Evolutionary conservation across 2,329 filamentous ascomycete genomes (phyloP).

Genomic region (Stachybotrys chartarum): DNA sequence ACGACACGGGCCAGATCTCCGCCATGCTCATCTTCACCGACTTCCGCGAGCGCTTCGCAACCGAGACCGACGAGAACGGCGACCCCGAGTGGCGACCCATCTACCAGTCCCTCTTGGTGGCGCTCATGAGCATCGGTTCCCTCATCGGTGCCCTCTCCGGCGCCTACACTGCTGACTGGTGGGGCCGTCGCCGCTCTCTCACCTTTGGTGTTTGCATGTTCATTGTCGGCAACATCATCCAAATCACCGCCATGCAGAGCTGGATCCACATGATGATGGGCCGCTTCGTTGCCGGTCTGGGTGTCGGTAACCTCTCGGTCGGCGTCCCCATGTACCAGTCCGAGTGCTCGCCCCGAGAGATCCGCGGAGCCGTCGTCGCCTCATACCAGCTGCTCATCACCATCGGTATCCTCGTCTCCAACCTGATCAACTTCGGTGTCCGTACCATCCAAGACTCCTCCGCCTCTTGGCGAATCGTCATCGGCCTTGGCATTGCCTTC

Average conservation of each 20-base stretch:
- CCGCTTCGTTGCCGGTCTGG: slow-evolving; percentile 59
- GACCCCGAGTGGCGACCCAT: slow-evolving; percentile 31
- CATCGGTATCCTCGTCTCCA: slow-evolving; percentile 55
- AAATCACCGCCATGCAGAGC: slow-evolving; percentile 48
- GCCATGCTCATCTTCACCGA: slow-evolving; percentile 42
- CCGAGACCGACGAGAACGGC: slow-evolving; percentile 29
- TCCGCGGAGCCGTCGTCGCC: slow-evolving; percentile 57
- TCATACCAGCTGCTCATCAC: slow-evolving; percentile 73
- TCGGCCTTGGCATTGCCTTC: slow-evolving; percentile 47
- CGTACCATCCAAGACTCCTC: slow-evolving; percentile 31
- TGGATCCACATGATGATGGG: slow-evolving; percentile 64
- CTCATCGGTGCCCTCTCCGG: slow-evolving; percentile 46
- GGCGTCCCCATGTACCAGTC: slow-evolving; percentile 62
- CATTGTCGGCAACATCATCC: slow-evolving; percentile 57
- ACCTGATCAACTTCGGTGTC: slow-evolving; percentile 47
- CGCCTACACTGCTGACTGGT: slow-evolving; percentile 48
- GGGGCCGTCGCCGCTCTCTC: slow-evolving; percentile 50
- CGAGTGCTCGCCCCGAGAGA: slow-evolving; percentile 54
- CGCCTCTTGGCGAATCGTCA: slow-evolving; percentile 55
- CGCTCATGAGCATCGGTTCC: slow-evolving; percentile 48
- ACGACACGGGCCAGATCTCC: slow-evolving; percentile 56
- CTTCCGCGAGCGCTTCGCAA: slow-evolving; percentile 50
- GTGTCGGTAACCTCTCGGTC: slow-evolving; percentile 59
- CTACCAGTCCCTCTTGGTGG: slow-evolving; percentile 45
- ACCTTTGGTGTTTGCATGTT: slow-evolving; percentile 48